phyloP scores from a whole-genome alignment of 331 rosid species.

The Quercus lobata region DNA sequence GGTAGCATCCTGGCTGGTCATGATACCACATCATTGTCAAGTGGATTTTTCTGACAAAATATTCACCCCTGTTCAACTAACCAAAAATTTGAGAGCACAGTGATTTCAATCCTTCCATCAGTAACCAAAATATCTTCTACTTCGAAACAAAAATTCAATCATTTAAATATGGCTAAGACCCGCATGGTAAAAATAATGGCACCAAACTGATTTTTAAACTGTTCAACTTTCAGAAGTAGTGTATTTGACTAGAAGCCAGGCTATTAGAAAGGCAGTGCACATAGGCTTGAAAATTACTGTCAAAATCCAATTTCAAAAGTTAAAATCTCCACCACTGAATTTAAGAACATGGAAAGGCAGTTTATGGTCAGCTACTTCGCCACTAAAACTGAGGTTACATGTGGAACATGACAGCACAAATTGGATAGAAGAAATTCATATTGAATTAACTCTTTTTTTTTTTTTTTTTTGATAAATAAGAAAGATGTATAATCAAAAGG shows the following conservation, averaged over 20 bases:
- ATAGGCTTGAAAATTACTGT: background rate
- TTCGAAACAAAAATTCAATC: background rate
- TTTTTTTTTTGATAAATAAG: too few relatives aligned
- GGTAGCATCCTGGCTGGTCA: background rate
- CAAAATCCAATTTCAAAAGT: too few relatives aligned
- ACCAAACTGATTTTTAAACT: background rate
- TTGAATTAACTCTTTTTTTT: too few relatives aligned
- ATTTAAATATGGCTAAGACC: background rate
- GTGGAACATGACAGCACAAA: background rate
- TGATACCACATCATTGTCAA: background rate
- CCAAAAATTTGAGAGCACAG: background rate
- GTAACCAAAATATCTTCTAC: background rate
- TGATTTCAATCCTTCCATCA: background rate
- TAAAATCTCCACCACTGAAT: too few relatives aligned
- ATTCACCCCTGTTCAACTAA: background rate
- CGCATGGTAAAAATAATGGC: background rate
- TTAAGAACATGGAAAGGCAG: too few relatives aligned
- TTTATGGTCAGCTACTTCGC: background rate
- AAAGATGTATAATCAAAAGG: too few relatives aligned
- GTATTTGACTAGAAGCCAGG: background rate
- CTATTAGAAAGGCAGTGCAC: background rate
- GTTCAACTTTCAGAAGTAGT: background rate
- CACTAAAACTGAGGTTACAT: background rate
- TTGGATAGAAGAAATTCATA: background rate
- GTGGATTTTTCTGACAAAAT: background rate